phyloP scores from a whole-genome alignment of 208 protist species.

The Acanthamoeba sp. region DNA sequence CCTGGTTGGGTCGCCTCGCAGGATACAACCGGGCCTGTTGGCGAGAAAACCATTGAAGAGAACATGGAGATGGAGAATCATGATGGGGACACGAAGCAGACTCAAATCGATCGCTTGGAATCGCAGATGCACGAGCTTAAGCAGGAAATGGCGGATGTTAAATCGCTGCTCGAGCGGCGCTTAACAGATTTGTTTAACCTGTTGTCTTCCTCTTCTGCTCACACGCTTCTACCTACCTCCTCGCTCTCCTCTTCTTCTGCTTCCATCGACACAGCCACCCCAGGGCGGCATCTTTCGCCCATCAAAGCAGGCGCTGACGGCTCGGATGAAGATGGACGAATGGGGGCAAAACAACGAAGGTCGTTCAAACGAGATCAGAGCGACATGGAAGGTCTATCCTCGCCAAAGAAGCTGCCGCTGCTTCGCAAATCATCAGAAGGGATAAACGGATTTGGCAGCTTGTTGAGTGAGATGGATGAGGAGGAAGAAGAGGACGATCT shows the following conservation, averaged over 20 bases:
- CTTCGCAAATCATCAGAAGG: background rate
- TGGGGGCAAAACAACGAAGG: background rate
- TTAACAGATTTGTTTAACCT: conserved; percentile 25
- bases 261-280: background rate
- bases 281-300: background rate
- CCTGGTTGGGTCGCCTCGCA: too few relatives aligned
- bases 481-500: conserved; percentile 11
- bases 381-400: background rate
- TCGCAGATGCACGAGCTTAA: background rate
- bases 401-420: background rate
- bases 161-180: background rate
- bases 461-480: background rate
- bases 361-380: background rate
- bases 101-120: background rate
- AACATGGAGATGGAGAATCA: background rate
- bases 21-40: too few relatives aligned
- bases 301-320: background rate
- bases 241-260: background rate
- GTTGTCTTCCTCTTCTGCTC: background rate
- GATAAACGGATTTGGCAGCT: background rate
- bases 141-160: background rate
- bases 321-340: background rate
- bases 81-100: background rate
- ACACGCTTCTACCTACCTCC: background rate
- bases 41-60: too few relatives aligned